phyloP scores from a whole-genome alignment of 2,329 filamentous ascomycete genomes.

The Arthroderma sp. region DNA sequence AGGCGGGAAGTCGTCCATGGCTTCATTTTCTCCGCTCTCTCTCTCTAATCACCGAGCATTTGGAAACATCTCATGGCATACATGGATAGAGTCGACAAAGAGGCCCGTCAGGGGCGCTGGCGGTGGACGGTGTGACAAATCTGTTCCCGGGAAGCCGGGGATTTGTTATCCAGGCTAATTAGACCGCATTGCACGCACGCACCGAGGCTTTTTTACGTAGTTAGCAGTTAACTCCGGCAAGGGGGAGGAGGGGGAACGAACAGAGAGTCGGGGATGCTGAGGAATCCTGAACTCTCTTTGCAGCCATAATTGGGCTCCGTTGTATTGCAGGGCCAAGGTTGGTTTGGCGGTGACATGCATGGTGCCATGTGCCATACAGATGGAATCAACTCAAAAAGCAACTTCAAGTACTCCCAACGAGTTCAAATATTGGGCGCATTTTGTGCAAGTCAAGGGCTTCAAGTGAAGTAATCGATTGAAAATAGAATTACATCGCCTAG shows the following conservation, averaged over 20 bases:
- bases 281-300: constrained; percentile 4
- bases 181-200: background rate
- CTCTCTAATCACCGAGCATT: background rate
- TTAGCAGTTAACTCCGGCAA: background rate
- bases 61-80: no score
- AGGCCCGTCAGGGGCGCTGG: background rate
- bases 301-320: background rate
- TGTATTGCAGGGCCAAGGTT: background rate
- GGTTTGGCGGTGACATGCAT: background rate
- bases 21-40: background rate
- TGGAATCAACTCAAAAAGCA: background rate
- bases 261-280: background rate
- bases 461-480: background rate
- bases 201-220: background rate
- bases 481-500: constrained; percentile 3
- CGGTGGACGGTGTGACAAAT: no score
- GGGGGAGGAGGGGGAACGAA: background rate
- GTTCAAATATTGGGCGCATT: background rate
- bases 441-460: background rate
- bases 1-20: background rate
- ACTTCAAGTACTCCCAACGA: background rate
- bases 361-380: background rate
- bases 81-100: background rate
- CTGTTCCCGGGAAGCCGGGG: no score
- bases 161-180: background rate